These are phyloP conservation scores for Russula vinacea DNA, from an alignment of 768 basidiomycete genomes.

Conservation along the genomic window DNA sequence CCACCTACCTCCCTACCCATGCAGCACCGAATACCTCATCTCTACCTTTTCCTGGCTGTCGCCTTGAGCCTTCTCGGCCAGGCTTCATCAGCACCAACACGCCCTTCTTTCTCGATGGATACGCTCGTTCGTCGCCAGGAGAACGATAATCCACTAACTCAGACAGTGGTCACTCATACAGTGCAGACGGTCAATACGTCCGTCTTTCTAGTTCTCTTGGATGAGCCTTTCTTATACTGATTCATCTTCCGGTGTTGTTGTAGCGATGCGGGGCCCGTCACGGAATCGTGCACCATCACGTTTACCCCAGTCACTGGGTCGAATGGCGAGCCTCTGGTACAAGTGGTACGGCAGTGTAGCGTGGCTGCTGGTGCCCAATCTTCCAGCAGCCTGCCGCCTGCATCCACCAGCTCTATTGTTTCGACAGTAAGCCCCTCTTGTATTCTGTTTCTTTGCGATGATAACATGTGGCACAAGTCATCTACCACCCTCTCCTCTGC, in stretches of 20 bases:
- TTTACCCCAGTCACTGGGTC: slow-evolving; percentile 37
- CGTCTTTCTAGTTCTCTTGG: slow-evolving; percentile 30
- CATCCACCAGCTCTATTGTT: not conserved
- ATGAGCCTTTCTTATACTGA: not conserved
- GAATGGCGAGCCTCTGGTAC: slow-evolving; percentile 35
- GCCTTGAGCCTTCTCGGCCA: slow-evolving; percentile 9
- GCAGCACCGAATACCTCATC: slow-evolving; percentile 29
- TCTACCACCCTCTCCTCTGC: not conserved
- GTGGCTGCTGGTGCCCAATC: slow-evolving; percentile 15
- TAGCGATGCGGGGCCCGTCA: slow-evolving; percentile 34
- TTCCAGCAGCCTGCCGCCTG: not conserved
- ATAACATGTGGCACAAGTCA: slow-evolving; percentile 5
- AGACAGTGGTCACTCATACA: slow-evolving; percentile 40
- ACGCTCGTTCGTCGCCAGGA: slow-evolving; percentile 27
- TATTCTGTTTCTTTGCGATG: not conserved
- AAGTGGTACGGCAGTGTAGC: slow-evolving; percentile 37
- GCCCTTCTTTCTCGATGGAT: not conserved
- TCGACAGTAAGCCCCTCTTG: not conserved
- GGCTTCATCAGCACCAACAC: slow-evolving; percentile 12
- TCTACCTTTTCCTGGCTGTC: slow-evolving; percentile 6
- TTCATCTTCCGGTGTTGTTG: slow-evolving; percentile 16
- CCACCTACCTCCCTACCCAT: slow-evolving; percentile 31
- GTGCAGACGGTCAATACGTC: slow-evolving; percentile 42
- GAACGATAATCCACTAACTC: slow-evolving; percentile 32
- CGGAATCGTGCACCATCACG: slow-evolving; percentile 39